Percentiles rank a stretch among this genome's conserved stretches.
These are phyloP conservation scores for Microcyclospora tardicrescens DNA, from an alignment of 2,329 filamentous ascomycete genomes.

Conservation along the genomic window DNA sequence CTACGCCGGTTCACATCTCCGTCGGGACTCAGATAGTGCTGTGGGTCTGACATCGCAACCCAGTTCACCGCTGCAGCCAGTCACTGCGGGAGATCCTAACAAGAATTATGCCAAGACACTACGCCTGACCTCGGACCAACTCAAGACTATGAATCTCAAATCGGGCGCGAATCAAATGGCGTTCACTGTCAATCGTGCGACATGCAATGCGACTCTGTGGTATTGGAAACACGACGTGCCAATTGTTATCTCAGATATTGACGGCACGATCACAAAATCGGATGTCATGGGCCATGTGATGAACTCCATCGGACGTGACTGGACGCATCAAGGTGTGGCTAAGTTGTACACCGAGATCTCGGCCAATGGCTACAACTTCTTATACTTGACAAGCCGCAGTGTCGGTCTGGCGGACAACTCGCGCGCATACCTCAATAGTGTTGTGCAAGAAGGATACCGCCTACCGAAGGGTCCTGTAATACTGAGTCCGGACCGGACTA, in stretches of 20 bases:
- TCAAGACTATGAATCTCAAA: constrained; percentile 72
- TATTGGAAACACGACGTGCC: constrained; percentile 84
- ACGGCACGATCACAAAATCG: constrained; percentile 90
- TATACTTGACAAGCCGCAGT: constrained; percentile 89
- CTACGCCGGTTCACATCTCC: constrained; percentile 38
- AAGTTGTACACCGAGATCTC: constrained; percentile 95
- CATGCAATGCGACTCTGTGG: constrained; percentile 84
- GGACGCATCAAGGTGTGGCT: constrained; percentile 92
- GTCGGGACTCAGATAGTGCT: constrained; percentile 58
- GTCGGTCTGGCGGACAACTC: constrained; percentile 90
- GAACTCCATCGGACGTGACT: constrained; percentile 93
- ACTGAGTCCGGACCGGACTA: constrained; percentile 85
- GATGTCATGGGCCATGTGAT: constrained; percentile 61
- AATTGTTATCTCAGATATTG: constrained; percentile 96
- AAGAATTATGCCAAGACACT: constrained; percentile 94
- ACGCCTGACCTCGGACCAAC: constrained; percentile 84
- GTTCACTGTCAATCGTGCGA: constrained; percentile 91
- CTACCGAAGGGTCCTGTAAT: constrained; percentile 88
- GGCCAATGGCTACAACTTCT: constrained; percentile 94
- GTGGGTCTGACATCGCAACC: constrained; percentile 51
- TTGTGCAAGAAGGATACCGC: constrained; percentile 74
- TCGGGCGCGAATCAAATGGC: constrained; percentile 85
- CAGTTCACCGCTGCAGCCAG: constrained; percentile 28
- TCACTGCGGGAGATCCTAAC: constrained; percentile 51
- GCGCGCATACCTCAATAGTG: constrained; percentile 75